phyloP scores from a whole-genome alignment of 805 yeast genomes.

The Yarrowia sp. region DNA sequence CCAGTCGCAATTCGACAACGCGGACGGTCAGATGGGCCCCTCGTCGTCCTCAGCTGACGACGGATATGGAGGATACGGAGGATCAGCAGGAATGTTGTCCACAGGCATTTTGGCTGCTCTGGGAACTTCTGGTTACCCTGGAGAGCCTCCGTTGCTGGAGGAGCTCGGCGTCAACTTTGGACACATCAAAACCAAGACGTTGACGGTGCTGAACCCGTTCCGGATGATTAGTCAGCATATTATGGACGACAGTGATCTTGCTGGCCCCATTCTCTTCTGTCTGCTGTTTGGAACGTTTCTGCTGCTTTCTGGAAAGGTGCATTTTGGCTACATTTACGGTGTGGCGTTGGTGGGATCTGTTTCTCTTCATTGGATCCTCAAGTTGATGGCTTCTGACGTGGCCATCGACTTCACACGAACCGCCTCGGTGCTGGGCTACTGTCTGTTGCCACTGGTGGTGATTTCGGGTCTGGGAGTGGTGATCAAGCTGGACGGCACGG shows the following conservation, averaged over 20 bases:
- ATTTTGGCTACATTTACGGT: slow-evolving; percentile 95
- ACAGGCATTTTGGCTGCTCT: slow-evolving; percentile 87
- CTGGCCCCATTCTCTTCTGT: slow-evolving; percentile 91
- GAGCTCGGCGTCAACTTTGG: slow-evolving; percentile 90
- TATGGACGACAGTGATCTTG: slow-evolving; percentile 85
- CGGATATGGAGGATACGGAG: slow-evolving; percentile 26
- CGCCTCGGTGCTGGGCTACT: slow-evolving; percentile 90
- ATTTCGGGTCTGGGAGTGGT: slow-evolving; percentile 70
- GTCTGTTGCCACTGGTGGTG: slow-evolving; percentile 82
- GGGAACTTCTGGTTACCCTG: slow-evolving; percentile 88
- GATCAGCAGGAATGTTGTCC: slow-evolving; percentile 47
- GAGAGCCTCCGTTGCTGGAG: slow-evolving; percentile 90
- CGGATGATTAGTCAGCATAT: slow-evolving; percentile 66
- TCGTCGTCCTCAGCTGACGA: not conserved
- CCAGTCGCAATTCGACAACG: slow-evolving; percentile 12
- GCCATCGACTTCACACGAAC: slow-evolving; percentile 58
- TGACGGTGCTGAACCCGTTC: slow-evolving; percentile 80
- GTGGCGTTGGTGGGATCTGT: slow-evolving; percentile 89
- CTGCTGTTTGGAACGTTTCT: slow-evolving; percentile 80
- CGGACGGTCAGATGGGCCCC: slow-evolving; percentile 24
- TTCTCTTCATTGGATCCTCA: slow-evolving; percentile 78
- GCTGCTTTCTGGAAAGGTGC: slow-evolving; percentile 84
- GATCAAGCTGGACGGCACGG: slow-evolving; percentile 61
- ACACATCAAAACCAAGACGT: slow-evolving; percentile 69
- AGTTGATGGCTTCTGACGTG: slow-evolving; percentile 65